Percentiles rank a stretch among this genome's conserved stretches.
Conservation (phyloP, 2,329 filamentous ascomycete genomes). For the Diaporthe nobilis region DNA sequence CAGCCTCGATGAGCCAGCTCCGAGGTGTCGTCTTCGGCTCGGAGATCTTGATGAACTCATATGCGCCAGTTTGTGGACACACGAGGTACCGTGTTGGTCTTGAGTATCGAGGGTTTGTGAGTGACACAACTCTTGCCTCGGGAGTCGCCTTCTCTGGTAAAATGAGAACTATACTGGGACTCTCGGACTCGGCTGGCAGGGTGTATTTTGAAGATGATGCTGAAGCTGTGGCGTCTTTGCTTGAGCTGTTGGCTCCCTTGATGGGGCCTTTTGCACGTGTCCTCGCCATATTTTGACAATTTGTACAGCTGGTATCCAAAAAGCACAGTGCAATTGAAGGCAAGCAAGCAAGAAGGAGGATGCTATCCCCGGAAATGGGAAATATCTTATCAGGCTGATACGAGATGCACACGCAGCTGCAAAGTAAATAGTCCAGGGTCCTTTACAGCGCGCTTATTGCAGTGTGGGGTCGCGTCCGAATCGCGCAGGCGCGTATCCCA, state of each 20-base stretch:
- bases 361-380: not conserved
- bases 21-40: constrained; percentile 67
- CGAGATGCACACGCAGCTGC: constrained; percentile 1
- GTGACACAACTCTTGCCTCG: constrained; percentile 70
- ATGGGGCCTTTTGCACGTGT: constrained; percentile 61
- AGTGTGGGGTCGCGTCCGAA: constrained; percentile 26
- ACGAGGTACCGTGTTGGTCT: constrained; percentile 72
- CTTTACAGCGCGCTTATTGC: constrained; percentile 15
- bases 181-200: constrained; percentile 56
- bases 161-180: constrained; percentile 71
- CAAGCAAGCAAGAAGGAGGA: not conserved
- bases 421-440: constrained; percentile 29
- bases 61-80: constrained; percentile 73
- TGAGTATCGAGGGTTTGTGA: constrained; percentile 71
- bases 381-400: constrained; percentile 19
- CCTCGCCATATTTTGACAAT: constrained; percentile 59
- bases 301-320: not conserved
- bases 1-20: constrained; percentile 72
- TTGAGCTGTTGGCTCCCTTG: constrained; percentile 47
- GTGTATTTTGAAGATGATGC: constrained; percentile 56
- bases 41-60: constrained; percentile 74
- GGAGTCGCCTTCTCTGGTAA: constrained; percentile 68
- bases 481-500: constrained; percentile 29
- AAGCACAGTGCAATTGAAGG: not conserved
- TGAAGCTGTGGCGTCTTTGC: constrained; percentile 46